Evolutionary conservation across 257 asterid species (phyloP), one percentile per base, ranked within the genome.

Genomic region (Vinca minor): DNA sequence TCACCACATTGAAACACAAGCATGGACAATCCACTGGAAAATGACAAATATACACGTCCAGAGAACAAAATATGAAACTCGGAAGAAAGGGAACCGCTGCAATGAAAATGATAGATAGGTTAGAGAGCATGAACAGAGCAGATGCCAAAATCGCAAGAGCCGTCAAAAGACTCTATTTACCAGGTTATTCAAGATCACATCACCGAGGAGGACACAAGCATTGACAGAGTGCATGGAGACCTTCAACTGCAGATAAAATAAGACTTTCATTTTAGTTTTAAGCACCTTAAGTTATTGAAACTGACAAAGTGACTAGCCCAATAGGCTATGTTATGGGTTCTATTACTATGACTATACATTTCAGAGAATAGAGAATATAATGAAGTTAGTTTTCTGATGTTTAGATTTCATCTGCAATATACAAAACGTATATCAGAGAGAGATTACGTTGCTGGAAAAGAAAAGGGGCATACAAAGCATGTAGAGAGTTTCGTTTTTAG

Each of bases 11-110:
- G 85, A 75, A 50, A 82, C 75, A 75, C 77, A 86, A 63, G 83
- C 88, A 74, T 91, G 98, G 57, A 82, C 28, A 67, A 87, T 73
- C 98, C 96, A 91, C 73, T 91, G 98, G 86, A 85, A 86, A 74
- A 84, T 11, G 80, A 85, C 86, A 69, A 73, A 91, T 26, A 66
- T 53, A 64, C 81, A 74, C 11, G 96, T 91, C 85, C 81, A 88
- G 42, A 88, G 75, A 54, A 78, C 71, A 75, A 91, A 88, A 72
- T 91, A 91, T 44, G 85, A 95, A 44, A 91, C 67, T 46, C 98
- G 86, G 63, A 88, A 91, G 86, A 83, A 87, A 52, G 98, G 98
- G 66, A 91, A 88, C 28, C 79, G 76, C 98, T 91, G 95, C 46
- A 77, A 72, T 66, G 53, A 70, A 69, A n/a, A n/a, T n/a, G n/a